These are phyloP conservation scores for Ustilago cynodontis DNA, from an alignment of 1,284 basidiomycete species.

Conservation along the genomic window DNA sequence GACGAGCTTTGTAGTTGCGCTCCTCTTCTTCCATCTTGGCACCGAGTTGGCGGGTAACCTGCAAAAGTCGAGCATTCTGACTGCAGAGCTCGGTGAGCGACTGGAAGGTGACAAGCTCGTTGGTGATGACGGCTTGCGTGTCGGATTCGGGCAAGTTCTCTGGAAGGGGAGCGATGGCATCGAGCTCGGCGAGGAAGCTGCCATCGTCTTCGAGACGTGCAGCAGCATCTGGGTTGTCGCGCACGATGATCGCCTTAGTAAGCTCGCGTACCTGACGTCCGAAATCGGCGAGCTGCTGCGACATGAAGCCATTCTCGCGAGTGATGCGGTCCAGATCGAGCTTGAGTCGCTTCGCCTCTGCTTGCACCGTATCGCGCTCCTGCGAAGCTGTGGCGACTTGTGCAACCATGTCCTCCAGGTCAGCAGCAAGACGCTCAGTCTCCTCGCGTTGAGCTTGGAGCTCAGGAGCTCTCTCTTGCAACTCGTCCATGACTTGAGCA, in stretches of 20 bases:
- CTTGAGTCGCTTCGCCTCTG: slow-evolving; percentile 77
- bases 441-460: slow-evolving; percentile 67
- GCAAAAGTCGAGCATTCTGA: slow-evolving; percentile 89
- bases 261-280: slow-evolving; percentile 86
- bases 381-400: slow-evolving; percentile 52
- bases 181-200: slow-evolving; percentile 65
- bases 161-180: slow-evolving; percentile 33
- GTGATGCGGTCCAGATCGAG: slow-evolving; percentile 73
- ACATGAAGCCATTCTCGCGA: slow-evolving; percentile 80
- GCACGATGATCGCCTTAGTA: slow-evolving; percentile 81
- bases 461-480: slow-evolving; percentile 63
- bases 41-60: slow-evolving; percentile 79
- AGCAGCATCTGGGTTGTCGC: slow-evolving; percentile 82
- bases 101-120: slow-evolving; percentile 88
- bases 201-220: slow-evolving; percentile 78
- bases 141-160: slow-evolving; percentile 47
- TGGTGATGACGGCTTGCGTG: slow-evolving; percentile 80
- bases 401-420: slow-evolving; percentile 53
- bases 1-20: slow-evolving; percentile 49
- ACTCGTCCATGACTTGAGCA: slow-evolving; percentile 64
- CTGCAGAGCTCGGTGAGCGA: slow-evolving; percentile 84
- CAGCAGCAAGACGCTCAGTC: slow-evolving; percentile 54
- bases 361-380: slow-evolving; percentile 66
- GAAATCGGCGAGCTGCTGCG: slow-evolving; percentile 80
- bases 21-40: slow-evolving; percentile 70